A percentile compares a stretch with the other conserved stretches of the same genome.
phyloP scores from a whole-genome alignment of 192 early-diverging fungal species.

The Irineochytrium annulatum region DNA sequence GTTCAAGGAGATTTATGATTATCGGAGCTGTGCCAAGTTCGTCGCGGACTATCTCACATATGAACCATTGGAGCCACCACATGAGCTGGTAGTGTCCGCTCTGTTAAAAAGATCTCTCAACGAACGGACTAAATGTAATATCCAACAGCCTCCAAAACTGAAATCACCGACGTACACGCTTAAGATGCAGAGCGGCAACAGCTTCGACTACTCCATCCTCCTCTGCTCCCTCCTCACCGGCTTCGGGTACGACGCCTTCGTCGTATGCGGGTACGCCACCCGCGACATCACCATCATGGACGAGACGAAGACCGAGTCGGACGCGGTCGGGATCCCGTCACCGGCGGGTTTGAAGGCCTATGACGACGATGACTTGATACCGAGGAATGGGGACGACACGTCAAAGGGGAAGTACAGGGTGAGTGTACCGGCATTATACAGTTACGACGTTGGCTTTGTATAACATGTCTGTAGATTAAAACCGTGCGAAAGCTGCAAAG shows the following conservation, averaged over 20 bases:
- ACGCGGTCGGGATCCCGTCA: constrained; percentile 26
- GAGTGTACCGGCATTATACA: no score
- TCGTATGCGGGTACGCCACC: constrained; percentile 54
- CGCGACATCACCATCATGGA: constrained; percentile 50
- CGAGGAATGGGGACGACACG: background rate
- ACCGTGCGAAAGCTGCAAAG: constrained; percentile 43
- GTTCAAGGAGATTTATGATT: constrained; percentile 54
- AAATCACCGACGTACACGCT: constrained; percentile 50
- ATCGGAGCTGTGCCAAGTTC: constrained; percentile 48
- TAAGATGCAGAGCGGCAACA: constrained; percentile 46
- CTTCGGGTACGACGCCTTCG: constrained; percentile 58
- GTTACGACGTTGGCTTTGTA: no score
- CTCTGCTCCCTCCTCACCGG: constrained; percentile 50
- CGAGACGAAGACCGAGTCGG: constrained; percentile 40
- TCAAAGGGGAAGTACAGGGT: constrained; percentile 11
- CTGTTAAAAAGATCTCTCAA: background rate
- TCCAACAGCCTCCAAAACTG: constrained; percentile 37
- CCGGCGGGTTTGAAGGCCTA: no score
- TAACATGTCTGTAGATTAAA: constrained; percentile 38
- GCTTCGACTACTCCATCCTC: constrained; percentile 51
- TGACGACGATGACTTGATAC: background rate
- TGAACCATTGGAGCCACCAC: constrained; percentile 46
- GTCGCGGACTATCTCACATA: constrained; percentile 53
- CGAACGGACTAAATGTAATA: background rate
- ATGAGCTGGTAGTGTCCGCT: constrained; percentile 46